Evolutionary conservation across 345 rosid genomes (phyloP), one percentile per base, ranked within the genome.

Genomic region (Tarenaya hassleriana): DNA sequence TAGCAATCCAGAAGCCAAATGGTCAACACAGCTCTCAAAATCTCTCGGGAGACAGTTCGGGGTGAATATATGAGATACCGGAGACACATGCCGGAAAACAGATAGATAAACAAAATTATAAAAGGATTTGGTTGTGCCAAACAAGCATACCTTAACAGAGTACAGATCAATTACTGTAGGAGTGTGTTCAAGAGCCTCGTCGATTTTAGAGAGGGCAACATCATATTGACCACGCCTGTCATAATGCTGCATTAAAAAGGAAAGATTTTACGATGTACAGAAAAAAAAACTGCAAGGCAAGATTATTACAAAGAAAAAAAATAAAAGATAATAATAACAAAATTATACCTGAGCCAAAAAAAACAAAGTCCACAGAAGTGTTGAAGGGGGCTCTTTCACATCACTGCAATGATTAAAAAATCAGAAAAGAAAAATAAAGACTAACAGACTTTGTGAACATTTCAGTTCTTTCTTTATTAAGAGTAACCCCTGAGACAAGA

Each of bases 121-220:
- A 20, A 15, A 12, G 19, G 27, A 8, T 8, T 40, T 59, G 32
- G 41, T 33, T 27, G 53, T 16, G 44, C 10, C 14, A 17, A 52
- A 35, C 51, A 66, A 69, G 34, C 72, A 64, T 66, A 94, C 99
- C 99, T 94, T 94, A 60, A 76, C 88, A 1, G 81, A 86, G 55
- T 94, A 94, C 57, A 88, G 71, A 76, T 94, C 97, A 75, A 94
- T 94, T 51, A 94, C 96, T 18, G 99, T 94, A 17, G 97, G 99
- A 43, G 99, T 94, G 67, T 88, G 97, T 58, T 65, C 71, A 53
- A 94, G 82, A 58, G 97, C 97, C 79, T 86, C 95, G 7, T 88
- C 79, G 64, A 88, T 86, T 76, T 83, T 94, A 44, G 72, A 56
- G 55, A 94, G 74, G 59, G 97, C 94, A 64, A 67, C 52, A 40